These are phyloP conservation scores for Penicillium corylophilum DNA, from an alignment of 2,329 filamentous ascomycete genomes.

Conservation along the genomic window DNA sequence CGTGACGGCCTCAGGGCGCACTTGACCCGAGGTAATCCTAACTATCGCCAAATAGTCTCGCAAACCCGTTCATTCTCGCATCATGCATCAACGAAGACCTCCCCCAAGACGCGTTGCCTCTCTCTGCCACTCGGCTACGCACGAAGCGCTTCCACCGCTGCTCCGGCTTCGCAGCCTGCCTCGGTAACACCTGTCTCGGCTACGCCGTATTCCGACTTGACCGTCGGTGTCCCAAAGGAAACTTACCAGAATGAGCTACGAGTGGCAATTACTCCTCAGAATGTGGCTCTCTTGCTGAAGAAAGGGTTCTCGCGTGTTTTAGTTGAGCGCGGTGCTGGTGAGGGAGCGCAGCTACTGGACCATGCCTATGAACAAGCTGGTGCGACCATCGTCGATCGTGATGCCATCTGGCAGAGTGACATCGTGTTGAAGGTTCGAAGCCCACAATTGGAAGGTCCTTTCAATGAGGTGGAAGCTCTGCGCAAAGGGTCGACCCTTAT, in stretches of 20 bases:
- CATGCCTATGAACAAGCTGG: conserved; percentile 75
- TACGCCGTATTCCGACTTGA: conserved; percentile 67
- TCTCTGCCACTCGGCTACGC: conserved; percentile 12
- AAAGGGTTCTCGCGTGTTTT: conserved; percentile 78
- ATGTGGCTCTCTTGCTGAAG: conserved; percentile 77
- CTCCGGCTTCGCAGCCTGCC: conserved; percentile 22
- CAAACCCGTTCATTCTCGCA: conserved; percentile 15
- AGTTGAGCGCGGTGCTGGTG: conserved; percentile 77
- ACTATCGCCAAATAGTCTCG: conserved; percentile 11
- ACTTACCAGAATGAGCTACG: conserved; percentile 76
- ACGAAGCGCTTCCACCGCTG: conserved; percentile 22
- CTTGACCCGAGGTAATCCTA: neutral
- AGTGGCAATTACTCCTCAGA: conserved; percentile 80
- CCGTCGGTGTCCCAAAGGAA: conserved; percentile 76
- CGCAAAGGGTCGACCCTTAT: conserved; percentile 71
- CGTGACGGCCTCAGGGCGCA: neutral
- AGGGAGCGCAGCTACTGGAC: conserved; percentile 73
- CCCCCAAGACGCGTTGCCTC: conserved; percentile 6
- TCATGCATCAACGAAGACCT: conserved; percentile 9
- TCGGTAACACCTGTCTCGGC: conserved; percentile 46
- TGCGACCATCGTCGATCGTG: conserved; percentile 69
- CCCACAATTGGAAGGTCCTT: conserved; percentile 58
- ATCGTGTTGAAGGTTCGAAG: conserved; percentile 82
- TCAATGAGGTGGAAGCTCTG: conserved; percentile 67
- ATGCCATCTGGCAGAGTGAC: conserved; percentile 72